Percentiles rank a stretch among this genome's conserved stretches.
Conservation (phyloP, 495 filamentous ascomycete genomes). For the Aspergillus ostianus region DNA sequence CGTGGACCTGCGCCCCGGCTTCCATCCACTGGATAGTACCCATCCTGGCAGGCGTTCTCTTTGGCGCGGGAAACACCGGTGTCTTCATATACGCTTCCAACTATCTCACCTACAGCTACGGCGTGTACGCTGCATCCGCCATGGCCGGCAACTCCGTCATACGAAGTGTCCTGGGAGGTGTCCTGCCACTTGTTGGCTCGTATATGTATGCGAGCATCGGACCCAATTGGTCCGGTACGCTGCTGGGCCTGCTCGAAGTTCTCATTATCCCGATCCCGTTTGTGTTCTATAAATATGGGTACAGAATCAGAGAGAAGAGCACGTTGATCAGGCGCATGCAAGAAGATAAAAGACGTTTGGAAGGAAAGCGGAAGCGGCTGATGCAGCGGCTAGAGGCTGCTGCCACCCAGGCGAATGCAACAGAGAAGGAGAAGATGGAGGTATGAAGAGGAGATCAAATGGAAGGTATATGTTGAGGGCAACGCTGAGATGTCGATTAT, state of each 20-base stretch:
- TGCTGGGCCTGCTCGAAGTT: slow-evolving; percentile 25
- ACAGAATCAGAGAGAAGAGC: slow-evolving; percentile 23
- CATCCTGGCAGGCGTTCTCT: slow-evolving; percentile 72
- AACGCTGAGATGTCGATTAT: neutral
- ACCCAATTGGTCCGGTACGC: slow-evolving; percentile 73
- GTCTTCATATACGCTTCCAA: slow-evolving; percentile 78
- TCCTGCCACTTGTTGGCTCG: slow-evolving; percentile 71
- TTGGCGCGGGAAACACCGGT: slow-evolving; percentile 69
- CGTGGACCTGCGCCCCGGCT: slow-evolving; percentile 70
- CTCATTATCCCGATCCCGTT: slow-evolving; percentile 25
- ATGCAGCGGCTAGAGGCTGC: slow-evolving; percentile 15
- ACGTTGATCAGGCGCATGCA: slow-evolving; percentile 23
- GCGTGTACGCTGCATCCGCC: slow-evolving; percentile 72
- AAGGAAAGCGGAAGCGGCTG: slow-evolving; percentile 19
- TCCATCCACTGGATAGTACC: slow-evolving; percentile 73
- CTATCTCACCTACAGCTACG: slow-evolving; percentile 75
- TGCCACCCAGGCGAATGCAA: neutral
- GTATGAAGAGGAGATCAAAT: slow-evolving; percentile 2
- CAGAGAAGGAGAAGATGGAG: slow-evolving; percentile 18
- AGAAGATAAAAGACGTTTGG: slow-evolving; percentile 24
- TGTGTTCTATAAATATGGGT: slow-evolving; percentile 27
- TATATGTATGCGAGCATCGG: slow-evolving; percentile 65
- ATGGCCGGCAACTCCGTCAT: slow-evolving; percentile 73
- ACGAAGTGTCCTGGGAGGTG: slow-evolving; percentile 63
- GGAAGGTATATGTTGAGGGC: too few species aligned